Percentiles rank a stretch among this genome's conserved stretches.
Evolutionary conservation across 345 rosid genomes (phyloP).

Genomic region (Linum trigynum): DNA sequence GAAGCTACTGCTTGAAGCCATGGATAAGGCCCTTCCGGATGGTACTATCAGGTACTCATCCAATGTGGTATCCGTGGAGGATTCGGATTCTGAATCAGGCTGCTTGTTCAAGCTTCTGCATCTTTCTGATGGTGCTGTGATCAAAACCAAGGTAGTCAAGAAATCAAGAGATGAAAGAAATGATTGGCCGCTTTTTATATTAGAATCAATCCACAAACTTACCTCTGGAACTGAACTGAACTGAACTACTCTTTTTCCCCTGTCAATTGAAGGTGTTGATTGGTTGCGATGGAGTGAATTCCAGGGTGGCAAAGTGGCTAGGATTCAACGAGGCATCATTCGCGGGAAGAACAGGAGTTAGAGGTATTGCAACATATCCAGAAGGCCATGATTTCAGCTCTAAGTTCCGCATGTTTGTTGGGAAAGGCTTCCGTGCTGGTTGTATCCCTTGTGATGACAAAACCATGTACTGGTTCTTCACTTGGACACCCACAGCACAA

Average conservation of each 20-base stretch:
- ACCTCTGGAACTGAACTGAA: too few relatives aligned
- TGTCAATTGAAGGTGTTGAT: background rate
- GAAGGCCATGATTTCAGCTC: background rate
- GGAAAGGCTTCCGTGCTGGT: conserved; percentile 2
- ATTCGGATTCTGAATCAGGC: background rate
- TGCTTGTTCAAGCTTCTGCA: background rate
- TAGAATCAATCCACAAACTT: too few relatives aligned
- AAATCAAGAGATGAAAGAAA: background rate
- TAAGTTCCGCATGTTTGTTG: background rate
- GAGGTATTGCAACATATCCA: background rate
- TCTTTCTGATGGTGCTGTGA: background rate
- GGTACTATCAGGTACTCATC: conserved; percentile 6
- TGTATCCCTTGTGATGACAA: conserved; percentile 2
- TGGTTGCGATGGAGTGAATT: conserved; percentile 1
- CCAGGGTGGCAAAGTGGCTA: background rate
- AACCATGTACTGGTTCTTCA: conserved; percentile 4
- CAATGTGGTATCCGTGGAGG: conserved; percentile 3
- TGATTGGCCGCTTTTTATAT: background rate
- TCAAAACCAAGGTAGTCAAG: background rate
- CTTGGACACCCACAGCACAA: background rate
- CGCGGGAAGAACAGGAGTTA: background rate
- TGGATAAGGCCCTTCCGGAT: background rate
- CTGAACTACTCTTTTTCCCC: too few relatives aligned
- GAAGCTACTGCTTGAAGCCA: background rate
- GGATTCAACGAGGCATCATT: background rate